These are phyloP conservation scores for Salix dunnii DNA, from an alignment of 345 rosid genomes.

Conservation along the genomic window DNA sequence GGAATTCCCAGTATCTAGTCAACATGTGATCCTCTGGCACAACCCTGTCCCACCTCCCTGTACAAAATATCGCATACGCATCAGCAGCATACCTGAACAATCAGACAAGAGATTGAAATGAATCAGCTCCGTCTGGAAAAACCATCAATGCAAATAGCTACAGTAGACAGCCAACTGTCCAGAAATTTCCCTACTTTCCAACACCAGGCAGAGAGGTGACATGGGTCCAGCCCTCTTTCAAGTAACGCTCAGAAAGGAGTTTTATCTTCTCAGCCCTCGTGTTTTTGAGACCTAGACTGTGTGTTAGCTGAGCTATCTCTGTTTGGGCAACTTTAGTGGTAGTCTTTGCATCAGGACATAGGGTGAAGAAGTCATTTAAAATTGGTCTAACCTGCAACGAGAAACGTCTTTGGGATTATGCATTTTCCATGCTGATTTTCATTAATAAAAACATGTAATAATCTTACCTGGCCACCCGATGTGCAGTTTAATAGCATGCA, in stretches of 20 bases:
- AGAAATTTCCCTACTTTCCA: slow-evolving; percentile 51
- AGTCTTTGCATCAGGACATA: slow-evolving; percentile 64
- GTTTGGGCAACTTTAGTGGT: slow-evolving; percentile 41
- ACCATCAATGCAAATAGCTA: background rate
- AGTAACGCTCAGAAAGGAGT: slow-evolving; percentile 53
- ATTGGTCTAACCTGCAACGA: slow-evolving; percentile 45
- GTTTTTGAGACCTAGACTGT: slow-evolving; percentile 52
- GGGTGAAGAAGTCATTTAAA: slow-evolving; percentile 44
- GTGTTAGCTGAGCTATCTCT: slow-evolving; percentile 47
- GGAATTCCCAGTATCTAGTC: too few species aligned
- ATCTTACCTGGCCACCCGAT: too few species aligned
- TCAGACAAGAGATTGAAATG: background rate
- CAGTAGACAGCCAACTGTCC: background rate
- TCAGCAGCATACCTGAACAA: slow-evolving; percentile 75
- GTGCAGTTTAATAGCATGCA: too few species aligned
- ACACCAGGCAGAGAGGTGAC: slow-evolving; percentile 71
- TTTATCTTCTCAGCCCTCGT: slow-evolving; percentile 57
- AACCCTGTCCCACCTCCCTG: slow-evolving; percentile 46
- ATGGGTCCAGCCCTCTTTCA: slow-evolving; percentile 67
- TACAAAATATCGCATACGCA: slow-evolving; percentile 84
- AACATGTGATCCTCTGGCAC: too few species aligned
- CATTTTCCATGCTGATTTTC: too few species aligned
- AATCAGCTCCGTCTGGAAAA: too few species aligned
- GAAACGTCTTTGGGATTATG: too few species aligned
- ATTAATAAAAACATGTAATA: too few species aligned